These are phyloP conservation scores for Dactylorhiza incarnata DNA, from an alignment of 106 monocot genomes.

Conservation along the genomic window DNA sequence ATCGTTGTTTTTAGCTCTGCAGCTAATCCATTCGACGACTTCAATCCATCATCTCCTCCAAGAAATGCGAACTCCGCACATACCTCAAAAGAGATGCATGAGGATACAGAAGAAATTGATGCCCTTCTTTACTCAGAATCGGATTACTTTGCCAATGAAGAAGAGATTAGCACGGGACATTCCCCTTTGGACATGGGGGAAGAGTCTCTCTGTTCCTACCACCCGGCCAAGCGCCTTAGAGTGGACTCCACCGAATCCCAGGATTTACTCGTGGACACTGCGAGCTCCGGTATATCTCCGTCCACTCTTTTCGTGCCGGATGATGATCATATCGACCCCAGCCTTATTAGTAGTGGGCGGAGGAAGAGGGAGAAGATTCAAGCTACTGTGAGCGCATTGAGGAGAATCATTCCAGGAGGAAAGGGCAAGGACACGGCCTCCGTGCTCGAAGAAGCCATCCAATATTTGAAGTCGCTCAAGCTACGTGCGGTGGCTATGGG, in stretches of 20 bases:
- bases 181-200: slow-evolving; percentile 24
- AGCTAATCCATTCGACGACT: slow-evolving; percentile 3
- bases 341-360: slow-evolving; percentile 1
- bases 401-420: slow-evolving; percentile 55
- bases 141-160: slow-evolving; percentile 33
- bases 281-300: slow-evolving; percentile 28
- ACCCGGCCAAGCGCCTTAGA: slow-evolving; percentile 46
- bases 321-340: background rate
- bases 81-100: slow-evolving; percentile 40
- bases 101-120: slow-evolving; percentile 78
- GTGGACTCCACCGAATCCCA: slow-evolving; percentile 12
- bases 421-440: slow-evolving; percentile 48
- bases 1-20: slow-evolving; percentile 26
- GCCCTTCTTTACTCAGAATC: slow-evolving; percentile 76
- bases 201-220: slow-evolving; percentile 14
- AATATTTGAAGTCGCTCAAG: slow-evolving; percentile 56
- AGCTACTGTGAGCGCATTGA: slow-evolving; percentile 40
- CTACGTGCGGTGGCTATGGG: slow-evolving; percentile 26
- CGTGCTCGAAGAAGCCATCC: slow-evolving; percentile 67
- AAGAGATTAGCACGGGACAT: slow-evolving; percentile 44
- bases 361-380: slow-evolving; percentile 46
- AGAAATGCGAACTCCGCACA: slow-evolving; percentile 10
- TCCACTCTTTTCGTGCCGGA: background rate
- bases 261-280: slow-evolving; percentile 48
- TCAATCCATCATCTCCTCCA: background rate